A percentile compares a stretch with the other conserved stretches of the same genome.
Conservation (phyloP, 2,329 filamentous ascomycete species). For the Talaromyces amestolkiae region DNA sequence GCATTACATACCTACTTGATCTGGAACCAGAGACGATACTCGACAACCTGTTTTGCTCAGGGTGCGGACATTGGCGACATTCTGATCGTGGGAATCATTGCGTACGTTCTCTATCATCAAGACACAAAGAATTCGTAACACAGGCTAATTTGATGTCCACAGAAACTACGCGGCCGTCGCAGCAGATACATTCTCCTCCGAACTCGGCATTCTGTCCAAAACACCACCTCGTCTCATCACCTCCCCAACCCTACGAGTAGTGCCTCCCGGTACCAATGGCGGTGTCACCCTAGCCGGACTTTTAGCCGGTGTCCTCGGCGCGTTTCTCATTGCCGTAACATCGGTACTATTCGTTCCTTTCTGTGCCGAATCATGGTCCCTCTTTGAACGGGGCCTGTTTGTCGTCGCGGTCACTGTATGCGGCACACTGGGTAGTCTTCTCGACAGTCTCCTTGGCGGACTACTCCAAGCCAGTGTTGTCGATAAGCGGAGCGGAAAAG, state of each 20-base stretch:
- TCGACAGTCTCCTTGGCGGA: conserved; percentile 86
- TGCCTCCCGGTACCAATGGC: conserved; percentile 90
- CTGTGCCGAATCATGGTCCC: conserved; percentile 46
- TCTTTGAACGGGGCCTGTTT: conserved; percentile 51
- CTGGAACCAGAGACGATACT: conserved; percentile 19
- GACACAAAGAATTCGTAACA: neutral
- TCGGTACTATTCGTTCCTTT: conserved; percentile 68
- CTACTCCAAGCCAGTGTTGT: conserved; percentile 81
- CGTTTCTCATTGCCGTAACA: conserved; percentile 65
- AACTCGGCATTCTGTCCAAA: conserved; percentile 84
- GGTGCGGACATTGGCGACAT: conserved; percentile 35
- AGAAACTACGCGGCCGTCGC: conserved; percentile 85
- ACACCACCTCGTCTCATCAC: conserved; percentile 80
- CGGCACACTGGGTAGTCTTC: conserved; percentile 74
- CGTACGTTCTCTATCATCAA: conserved; percentile 29
- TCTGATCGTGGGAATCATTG: conserved; percentile 41
- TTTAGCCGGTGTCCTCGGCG: conserved; percentile 69
- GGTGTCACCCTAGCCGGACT: conserved; percentile 78
- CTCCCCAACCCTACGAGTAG: conserved; percentile 68
- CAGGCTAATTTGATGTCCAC: conserved; percentile 3
- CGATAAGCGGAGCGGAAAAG: conserved; percentile 78
- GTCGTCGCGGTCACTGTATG: conserved; percentile 62
- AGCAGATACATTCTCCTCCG: conserved; percentile 91
- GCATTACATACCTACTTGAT: conserved; percentile 51
- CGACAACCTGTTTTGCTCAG: conserved; percentile 39